phyloP scores from a whole-genome alignment of 352 stramenopile species.

The Poterioochromonas sp. region DNA sequence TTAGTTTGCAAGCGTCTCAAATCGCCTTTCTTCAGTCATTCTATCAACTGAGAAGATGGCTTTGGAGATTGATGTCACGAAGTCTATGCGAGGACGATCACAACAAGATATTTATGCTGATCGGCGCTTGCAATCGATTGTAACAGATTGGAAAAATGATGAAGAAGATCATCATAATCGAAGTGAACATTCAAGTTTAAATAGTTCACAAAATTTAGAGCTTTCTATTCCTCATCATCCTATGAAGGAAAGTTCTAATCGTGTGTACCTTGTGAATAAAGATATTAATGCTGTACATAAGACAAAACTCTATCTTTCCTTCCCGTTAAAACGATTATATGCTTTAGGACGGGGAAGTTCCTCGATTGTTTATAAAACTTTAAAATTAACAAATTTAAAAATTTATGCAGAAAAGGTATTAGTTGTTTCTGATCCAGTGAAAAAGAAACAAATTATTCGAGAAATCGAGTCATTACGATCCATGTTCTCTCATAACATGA shows the following conservation, averaged over 20 bases:
- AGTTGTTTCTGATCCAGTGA: neutral
- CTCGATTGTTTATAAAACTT: neutral
- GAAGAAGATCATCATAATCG: neutral
- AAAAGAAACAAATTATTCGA: neutral
- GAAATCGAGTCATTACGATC: neutral
- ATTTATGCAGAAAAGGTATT: neutral
- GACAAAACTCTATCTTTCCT: neutral
- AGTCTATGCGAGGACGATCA: too few relatives aligned
- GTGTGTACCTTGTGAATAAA: too few relatives aligned
- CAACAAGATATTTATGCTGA: too few relatives aligned
- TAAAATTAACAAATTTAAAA: neutral
- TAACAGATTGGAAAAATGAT: neutral
- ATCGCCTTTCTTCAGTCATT: too few relatives aligned
- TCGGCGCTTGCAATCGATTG: too few relatives aligned
- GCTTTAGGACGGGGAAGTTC: neutral
- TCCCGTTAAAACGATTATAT: neutral
- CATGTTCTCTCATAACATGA: too few relatives aligned
- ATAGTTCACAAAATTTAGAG: neutral
- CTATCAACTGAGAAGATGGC: too few relatives aligned
- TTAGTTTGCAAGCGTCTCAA: too few relatives aligned
- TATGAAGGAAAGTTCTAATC: neutral
- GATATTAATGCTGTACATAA: neutral
- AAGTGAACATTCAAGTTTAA: neutral
- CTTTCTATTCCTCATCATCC: neutral
- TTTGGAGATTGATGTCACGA: too few relatives aligned